phyloP scores from a whole-genome alignment of 2,329 filamentous ascomycete genomes.

The Paraphoma sp. region DNA sequence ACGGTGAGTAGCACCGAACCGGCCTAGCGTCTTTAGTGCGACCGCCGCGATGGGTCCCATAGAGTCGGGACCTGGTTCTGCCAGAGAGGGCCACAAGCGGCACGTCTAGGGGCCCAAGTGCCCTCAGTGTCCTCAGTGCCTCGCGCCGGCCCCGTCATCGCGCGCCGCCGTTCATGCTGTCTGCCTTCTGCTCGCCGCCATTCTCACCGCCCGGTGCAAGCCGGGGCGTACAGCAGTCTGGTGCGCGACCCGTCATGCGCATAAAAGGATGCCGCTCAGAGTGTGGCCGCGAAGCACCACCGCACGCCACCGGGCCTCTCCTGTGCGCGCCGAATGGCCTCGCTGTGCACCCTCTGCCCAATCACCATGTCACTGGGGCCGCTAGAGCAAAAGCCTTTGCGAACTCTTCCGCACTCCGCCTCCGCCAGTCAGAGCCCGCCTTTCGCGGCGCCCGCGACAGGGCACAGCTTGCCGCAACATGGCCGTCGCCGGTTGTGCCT shows the following conservation, averaged over 20 bases:
- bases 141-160: background rate
- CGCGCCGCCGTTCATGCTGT: too few species aligned
- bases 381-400: slow-evolving; percentile 14
- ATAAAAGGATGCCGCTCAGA: slow-evolving; percentile 2
- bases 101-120: too few species aligned
- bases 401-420: slow-evolving; percentile 5
- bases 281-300: slow-evolving; percentile 8
- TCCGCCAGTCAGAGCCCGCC: background rate
- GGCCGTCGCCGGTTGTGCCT: background rate
- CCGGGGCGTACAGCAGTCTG: background rate
- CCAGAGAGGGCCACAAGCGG: too few species aligned
- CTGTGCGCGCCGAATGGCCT: background rate
- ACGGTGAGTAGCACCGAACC: slow-evolving; percentile 18
- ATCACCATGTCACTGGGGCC: slow-evolving; percentile 11
- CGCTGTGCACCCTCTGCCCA: slow-evolving; percentile 6
- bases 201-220: background rate
- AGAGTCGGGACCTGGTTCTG: too few species aligned
- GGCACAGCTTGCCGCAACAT: background rate
- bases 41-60: too few species aligned
- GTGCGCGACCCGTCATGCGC: slow-evolving; percentile 2
- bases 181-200: background rate
- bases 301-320: slow-evolving; percentile 1
- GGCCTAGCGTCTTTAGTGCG: slow-evolving; percentile 9
- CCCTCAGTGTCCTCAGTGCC: background rate
- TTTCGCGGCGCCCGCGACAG: background rate